Base-by-base conservation (phyloP, 495 filamentous ascomycete species). In the Lasiosphaeria miniovina region DNA sequence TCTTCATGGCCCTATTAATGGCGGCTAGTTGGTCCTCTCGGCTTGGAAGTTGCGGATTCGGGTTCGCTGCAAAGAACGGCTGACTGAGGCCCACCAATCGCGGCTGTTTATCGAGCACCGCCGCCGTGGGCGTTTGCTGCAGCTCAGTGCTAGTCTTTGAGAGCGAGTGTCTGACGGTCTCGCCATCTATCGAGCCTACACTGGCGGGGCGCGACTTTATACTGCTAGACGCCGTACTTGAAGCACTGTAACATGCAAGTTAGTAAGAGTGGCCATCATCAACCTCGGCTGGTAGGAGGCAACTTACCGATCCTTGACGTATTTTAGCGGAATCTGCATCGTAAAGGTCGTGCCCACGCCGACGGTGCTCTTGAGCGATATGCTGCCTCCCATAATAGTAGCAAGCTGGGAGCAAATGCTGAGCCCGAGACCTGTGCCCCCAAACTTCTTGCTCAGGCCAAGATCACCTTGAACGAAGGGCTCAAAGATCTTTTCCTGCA, bases 381-480 rank as follows among this genome's bases (percentile, higher is more conserved):
- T 90, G 6, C 71, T 79, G 31, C 93, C 93, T 45, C 85, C 84
- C 90, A 97, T 96, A 38, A 96, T 73, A 6, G 73, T 86, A 4
- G 91, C 88, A 36, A 97, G 77, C 68, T 97, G 92, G 11, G 86
- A 84, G 68, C 90, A 96, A 64, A 97, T 97, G 63, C 88, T 91
- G 52, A 97, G 70, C 8, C 93, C 93, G 6, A 97, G 75, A n/a
- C 93, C 93, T 6, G 93, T 96, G 12, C 93, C 93, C 31, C 90
- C 91, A 68, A 88, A 94, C 62, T 93, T 95, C 69, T 91, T 95
- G 72, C 87, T 93, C 24, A 97, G 75, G 3, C 90, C 88, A 9
- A 94, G 75, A 68, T 97, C 92, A 2, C 90, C 93, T 72, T 97
- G 93, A 8, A 96, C 88, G 65, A 97, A 97, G 0, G 92, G 93